Conservation (phyloP, 106 monocot species). For the Narthecium ossifragum region DNA sequence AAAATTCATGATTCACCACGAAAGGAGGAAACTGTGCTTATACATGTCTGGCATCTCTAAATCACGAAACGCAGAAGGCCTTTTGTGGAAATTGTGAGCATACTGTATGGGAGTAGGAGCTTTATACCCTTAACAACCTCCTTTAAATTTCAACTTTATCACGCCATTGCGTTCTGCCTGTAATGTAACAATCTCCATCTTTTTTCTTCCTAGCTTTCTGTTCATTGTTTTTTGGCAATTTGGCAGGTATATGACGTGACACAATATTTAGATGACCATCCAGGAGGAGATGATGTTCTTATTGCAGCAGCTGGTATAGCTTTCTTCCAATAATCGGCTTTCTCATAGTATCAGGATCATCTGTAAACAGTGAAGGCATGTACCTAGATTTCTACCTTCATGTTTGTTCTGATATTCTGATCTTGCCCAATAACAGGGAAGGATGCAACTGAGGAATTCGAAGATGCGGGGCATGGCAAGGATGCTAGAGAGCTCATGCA, state of each 20-base stretch:
- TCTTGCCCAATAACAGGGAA: slow-evolving; percentile 32
- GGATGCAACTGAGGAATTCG: slow-evolving; percentile 87
- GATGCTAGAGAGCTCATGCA: slow-evolving; percentile 66
- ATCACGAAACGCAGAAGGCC: too few species aligned
- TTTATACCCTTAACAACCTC: background rate
- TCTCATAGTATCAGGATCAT: background rate
- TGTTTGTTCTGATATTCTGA: background rate
- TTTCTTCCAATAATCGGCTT: background rate
- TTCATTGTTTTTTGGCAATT: background rate
- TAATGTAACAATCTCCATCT: background rate
- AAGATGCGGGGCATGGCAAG: slow-evolving; percentile 83
- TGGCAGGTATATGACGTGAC: slow-evolving; percentile 87
- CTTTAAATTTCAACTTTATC: background rate
- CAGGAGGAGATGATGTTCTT: slow-evolving; percentile 90
- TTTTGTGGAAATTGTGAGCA: background rate
- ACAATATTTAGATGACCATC: slow-evolving; percentile 79
- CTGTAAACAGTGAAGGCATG: background rate
- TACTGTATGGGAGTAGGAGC: background rate
- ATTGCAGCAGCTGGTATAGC: slow-evolving; percentile 55
- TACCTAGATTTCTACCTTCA: background rate
- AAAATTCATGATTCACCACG: too few species aligned
- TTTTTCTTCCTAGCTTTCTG: background rate
- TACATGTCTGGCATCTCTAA: too few species aligned
- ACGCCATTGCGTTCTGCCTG: background rate
- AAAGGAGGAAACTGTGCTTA: too few species aligned